A percentile compares a stretch with the other conserved stretches of the same genome.
Conservation (phyloP, 1,139 yeast genomes). For the Tardiomyces digboiensis region DNA sequence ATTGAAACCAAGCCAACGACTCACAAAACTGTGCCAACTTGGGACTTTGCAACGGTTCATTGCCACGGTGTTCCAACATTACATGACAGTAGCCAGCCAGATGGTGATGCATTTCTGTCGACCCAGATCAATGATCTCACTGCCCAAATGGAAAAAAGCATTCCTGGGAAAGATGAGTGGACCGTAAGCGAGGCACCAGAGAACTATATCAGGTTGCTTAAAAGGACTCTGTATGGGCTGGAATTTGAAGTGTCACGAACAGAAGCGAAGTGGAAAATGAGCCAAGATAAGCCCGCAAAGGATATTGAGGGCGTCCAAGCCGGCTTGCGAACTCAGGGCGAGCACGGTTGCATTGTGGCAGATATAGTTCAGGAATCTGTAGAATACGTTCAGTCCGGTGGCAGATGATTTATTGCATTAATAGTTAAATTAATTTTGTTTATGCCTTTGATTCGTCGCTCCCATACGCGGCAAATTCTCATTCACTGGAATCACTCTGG, state of each 20-base stretch:
- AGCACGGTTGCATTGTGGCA: not conserved
- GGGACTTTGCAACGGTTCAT: conserved; percentile 62
- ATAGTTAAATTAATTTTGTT: too few species aligned
- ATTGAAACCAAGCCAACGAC: conserved; percentile 39
- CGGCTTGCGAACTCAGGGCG: not conserved
- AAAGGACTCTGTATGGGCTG: not conserved
- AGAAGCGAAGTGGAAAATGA: conserved; percentile 53
- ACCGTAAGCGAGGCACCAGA: conserved; percentile 6
- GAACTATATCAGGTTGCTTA: conserved; percentile 5
- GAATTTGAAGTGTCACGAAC: conserved; percentile 17
- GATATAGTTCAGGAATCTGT: not conserved
- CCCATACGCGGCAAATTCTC: too few species aligned
- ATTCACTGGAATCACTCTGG: too few species aligned
- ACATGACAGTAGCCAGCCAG: conserved; percentile 5
- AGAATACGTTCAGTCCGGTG: not conserved
- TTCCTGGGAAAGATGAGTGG: conserved; percentile 2
- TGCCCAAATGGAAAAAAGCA: conserved; percentile 4
- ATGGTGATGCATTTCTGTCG: conserved; percentile 6
- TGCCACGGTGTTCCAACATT: conserved; percentile 19
- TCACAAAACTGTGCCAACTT: conserved; percentile 61
- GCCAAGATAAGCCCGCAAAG: conserved; percentile 37
- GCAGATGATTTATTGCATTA: too few species aligned
- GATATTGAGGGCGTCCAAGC: conserved; percentile 43
- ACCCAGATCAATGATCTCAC: conserved; percentile 6
- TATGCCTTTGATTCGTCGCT: too few species aligned